Base-by-base conservation (phyloP, 2,329 filamentous ascomycete species). In the Penicillium sp. region DNA sequence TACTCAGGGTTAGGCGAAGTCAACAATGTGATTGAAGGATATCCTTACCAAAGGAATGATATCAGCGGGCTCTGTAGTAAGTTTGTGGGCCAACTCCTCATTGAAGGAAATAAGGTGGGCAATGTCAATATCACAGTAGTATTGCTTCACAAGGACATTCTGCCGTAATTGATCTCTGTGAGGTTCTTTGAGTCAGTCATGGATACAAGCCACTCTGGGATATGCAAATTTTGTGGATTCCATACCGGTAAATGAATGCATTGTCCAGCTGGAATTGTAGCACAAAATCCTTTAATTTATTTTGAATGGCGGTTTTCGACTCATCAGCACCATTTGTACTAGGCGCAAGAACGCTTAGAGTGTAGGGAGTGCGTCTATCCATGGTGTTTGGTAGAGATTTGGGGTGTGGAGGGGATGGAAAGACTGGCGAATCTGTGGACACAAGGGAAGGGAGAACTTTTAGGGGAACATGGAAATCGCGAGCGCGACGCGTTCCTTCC, bases 101-200 rank as follows among this genome's bases (percentile, higher is more conserved):
- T 96, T 95, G 78, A 93, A 98, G 60, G 90, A 95, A 74, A 98
- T 98, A 57, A 99, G 80, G 74, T 99, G 93, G 60, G 90, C 91
- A 67, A 99, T 91, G 74, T 99, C 93, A 72, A 99, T 86, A 74
- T 99, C 93, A 80, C 95, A 97, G 76, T 89, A 97, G 79, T 92
- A 98, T 68, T 93, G 92, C 74, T 96, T 95, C 43, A 96, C 82
- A 1, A 98, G 84, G 8, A 95, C 92, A 79, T 99, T 99, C 72
- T 98, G 92, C 68, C 91, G 87, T 57, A 99, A 85, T 77, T 98
- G 95, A 70, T 98, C 93, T 84, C 95, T 96, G 62, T 49, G 52
- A 4, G 14, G 50, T 35, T 26, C 21, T 37, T 44, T 60, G 54
- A 55, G 33, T 60, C 21, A 29, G 39, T 50, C 21, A 16, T 16